phyloP scores from a whole-genome alignment of 139 green algal genomes.

The Micractinium conductrix region DNA sequence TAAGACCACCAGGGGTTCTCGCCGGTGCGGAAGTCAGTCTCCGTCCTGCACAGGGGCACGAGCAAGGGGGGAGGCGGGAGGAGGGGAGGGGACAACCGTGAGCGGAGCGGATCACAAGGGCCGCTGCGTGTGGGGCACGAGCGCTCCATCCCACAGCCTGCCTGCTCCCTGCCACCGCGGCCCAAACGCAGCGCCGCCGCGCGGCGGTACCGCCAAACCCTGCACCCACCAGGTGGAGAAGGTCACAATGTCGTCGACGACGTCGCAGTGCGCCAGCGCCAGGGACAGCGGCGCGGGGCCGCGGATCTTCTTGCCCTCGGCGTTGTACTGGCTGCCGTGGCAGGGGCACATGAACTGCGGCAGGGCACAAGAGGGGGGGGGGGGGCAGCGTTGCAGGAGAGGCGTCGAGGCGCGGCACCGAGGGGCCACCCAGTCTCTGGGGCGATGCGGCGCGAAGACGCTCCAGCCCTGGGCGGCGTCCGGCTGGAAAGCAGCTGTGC shows the following conservation, averaged over 20 bases:
- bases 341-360: conserved; percentile 35
- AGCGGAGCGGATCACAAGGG: background rate
- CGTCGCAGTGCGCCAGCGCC: conserved; percentile 89
- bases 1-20: background rate
- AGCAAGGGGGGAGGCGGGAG: too few relatives aligned
- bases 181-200: background rate
- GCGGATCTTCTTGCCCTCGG: conserved; percentile 34
- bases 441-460: too few relatives aligned
- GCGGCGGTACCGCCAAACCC: too few relatives aligned
- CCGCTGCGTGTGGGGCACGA: background rate
- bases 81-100: too few relatives aligned
- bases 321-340: conserved; percentile 99
- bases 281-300: conserved; percentile 73
- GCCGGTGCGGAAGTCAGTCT: conserved; percentile 93
- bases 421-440: too few relatives aligned
- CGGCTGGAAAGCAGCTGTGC: background rate
- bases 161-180: background rate
- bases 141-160: background rate
- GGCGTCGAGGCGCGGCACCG: background rate
- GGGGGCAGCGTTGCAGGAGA: background rate
- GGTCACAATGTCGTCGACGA: conserved; percentile 85
- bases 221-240: conserved; percentile 80
- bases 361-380: background rate
- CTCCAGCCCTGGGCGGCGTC: too few relatives aligned
- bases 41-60: conserved; percentile 30